phyloP scores from a whole-genome alignment of 1,139 yeast species.

The Diutina mesorugosa region DNA sequence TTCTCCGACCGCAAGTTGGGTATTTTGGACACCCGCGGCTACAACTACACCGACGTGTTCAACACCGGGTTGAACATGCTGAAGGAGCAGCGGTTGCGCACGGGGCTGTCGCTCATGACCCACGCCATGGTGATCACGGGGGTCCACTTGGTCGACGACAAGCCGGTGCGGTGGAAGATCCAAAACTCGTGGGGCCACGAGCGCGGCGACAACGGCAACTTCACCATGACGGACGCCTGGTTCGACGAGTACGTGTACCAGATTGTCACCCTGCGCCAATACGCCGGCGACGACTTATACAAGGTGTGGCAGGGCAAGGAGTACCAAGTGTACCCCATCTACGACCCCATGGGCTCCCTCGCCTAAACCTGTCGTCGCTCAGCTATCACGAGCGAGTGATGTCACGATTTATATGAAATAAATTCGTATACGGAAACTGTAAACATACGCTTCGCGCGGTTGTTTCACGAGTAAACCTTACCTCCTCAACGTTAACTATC shows the following conservation, averaged over 20 bases:
- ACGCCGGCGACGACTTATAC: slow-evolving; percentile 29
- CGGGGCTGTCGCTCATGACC: slow-evolving; percentile 59
- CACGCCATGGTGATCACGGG: slow-evolving; percentile 79
- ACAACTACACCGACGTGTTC: slow-evolving; percentile 57
- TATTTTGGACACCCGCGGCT: slow-evolving; percentile 55
- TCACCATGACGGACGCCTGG: slow-evolving; percentile 72
- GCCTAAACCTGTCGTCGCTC: slow-evolving; percentile 20
- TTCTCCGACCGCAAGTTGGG: slow-evolving; percentile 48
- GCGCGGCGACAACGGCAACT: slow-evolving; percentile 63
- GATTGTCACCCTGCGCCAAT: slow-evolving; percentile 53
- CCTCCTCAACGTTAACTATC: too few species aligned
- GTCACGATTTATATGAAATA: too few species aligned
- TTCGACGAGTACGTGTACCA: slow-evolving; percentile 78
- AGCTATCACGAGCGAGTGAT: too few species aligned
- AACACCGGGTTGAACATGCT: slow-evolving; percentile 33
- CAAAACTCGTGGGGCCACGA: slow-evolving; percentile 83
- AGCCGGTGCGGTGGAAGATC: slow-evolving; percentile 66
- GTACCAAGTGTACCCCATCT: slow-evolving; percentile 53
- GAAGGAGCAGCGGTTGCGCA: slow-evolving; percentile 40
- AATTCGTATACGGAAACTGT: too few species aligned
- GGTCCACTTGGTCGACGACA: slow-evolving; percentile 38
- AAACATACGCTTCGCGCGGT: too few species aligned
- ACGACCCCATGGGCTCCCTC: slow-evolving; percentile 83
- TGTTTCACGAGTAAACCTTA: too few species aligned
- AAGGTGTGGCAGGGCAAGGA: slow-evolving; percentile 37